These are phyloP conservation scores for Fusarium protoensiforme DNA, from an alignment of 2,329 filamentous ascomycete species.

Conservation along the genomic window DNA sequence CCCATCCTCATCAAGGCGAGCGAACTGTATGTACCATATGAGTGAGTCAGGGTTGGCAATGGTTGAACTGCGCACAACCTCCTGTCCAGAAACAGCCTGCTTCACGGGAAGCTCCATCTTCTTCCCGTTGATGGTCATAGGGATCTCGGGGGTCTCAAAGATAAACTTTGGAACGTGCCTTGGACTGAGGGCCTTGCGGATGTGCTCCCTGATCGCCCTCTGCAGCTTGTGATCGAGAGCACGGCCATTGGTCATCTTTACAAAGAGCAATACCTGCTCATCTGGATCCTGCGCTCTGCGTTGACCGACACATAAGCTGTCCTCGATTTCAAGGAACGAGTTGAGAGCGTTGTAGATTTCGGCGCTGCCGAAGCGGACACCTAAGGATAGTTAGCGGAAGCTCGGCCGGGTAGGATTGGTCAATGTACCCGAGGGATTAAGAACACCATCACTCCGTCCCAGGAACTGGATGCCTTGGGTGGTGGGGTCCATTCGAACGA, in stretches of 20 bases:
- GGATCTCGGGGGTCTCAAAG: slow-evolving; percentile 8
- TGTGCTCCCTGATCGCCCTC: background rate
- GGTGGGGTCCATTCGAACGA: background rate
- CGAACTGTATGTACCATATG: background rate
- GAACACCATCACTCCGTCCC: slow-evolving; percentile 11
- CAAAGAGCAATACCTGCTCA: slow-evolving; percentile 3
- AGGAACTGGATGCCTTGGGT: background rate
- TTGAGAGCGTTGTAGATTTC: slow-evolving; percentile 13
- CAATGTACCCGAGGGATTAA: slow-evolving; percentile 3
- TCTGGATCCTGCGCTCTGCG: slow-evolving; percentile 3
- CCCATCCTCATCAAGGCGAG: background rate
- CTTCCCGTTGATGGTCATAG: slow-evolving; percentile 5
- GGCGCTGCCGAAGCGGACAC: slow-evolving; percentile 14
- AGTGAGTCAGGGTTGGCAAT: slow-evolving; percentile 9
- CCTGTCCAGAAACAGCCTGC: slow-evolving; percentile 1
- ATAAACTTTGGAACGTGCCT: slow-evolving; percentile 7
- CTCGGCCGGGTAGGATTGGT: no score
- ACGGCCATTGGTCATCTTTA: background rate
- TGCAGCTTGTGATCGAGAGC: background rate
- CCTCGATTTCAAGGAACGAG: background rate
- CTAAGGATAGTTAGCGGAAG: background rate
- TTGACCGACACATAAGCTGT: slow-evolving; percentile 10
- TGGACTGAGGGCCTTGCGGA: background rate
- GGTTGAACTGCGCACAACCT: background rate
- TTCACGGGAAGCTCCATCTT: slow-evolving; percentile 19